Conservation (phyloP, 2,329 filamentous ascomycete species). For the Colletotrichum sp. region DNA sequence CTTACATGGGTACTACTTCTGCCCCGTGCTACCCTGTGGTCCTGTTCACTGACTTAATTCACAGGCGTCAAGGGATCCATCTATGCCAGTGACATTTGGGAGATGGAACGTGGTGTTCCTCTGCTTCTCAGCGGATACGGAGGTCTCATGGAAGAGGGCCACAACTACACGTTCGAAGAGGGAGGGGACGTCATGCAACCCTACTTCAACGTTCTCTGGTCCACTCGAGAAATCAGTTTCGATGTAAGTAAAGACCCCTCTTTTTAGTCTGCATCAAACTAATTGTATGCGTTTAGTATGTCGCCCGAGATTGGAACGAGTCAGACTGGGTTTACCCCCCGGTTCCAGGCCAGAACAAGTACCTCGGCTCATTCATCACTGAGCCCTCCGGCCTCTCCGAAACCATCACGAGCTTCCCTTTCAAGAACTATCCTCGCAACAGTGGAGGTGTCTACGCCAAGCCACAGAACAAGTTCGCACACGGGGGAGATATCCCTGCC, state of each 20-base stretch:
- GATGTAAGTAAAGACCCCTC: background rate
- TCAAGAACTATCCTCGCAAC: background rate
- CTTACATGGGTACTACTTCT: conserved; percentile 2
- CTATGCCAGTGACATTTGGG: conserved; percentile 22
- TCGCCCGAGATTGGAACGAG: background rate
- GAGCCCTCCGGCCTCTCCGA: background rate
- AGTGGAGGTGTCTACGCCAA: background rate
- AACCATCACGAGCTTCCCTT: background rate
- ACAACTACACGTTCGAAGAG: conserved; percentile 24
- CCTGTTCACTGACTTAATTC: background rate
- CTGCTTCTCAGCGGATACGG: conserved; percentile 17
- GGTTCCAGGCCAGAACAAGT: conserved; percentile 6
- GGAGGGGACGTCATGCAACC: conserved; percentile 18
- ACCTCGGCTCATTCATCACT: background rate
- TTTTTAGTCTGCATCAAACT: background rate
- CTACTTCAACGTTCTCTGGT: conserved; percentile 24
- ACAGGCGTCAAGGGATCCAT: conserved; percentile 18
- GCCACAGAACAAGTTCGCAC: conserved; percentile 3
- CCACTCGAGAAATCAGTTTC: conserved; percentile 18
- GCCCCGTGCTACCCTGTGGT: background rate
- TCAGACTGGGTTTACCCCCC: conserved; percentile 11
- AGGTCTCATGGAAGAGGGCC: conserved; percentile 14
- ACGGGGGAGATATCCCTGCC: conserved; percentile 11
- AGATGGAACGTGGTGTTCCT: conserved; percentile 21
- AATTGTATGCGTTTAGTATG: background rate